Percentiles rank a stretch among this genome's conserved stretches.
phyloP scores from a whole-genome alignment of 345 rosid species.

The Bruguiera parviflora region DNA sequence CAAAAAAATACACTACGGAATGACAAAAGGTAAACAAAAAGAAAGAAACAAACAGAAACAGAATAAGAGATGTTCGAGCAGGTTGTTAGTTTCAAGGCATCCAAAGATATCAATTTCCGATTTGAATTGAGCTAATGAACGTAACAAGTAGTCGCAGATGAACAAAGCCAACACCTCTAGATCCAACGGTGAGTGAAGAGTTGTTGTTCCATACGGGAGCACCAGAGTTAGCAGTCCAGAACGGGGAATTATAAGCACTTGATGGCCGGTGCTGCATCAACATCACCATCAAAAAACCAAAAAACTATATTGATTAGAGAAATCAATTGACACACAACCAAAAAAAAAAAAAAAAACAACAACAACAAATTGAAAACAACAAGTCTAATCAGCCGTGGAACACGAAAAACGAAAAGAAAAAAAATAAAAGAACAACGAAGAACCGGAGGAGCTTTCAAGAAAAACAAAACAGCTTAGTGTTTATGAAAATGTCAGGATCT shows the following conservation, averaged over 20 bases:
- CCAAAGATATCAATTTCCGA: too few species aligned
- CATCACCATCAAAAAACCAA: too few species aligned
- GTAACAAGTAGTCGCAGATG: neutral
- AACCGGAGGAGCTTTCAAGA: neutral
- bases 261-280: constrained; percentile 58
- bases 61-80: too few species aligned
- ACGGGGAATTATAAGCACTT: constrained; percentile 57
- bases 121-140: too few species aligned
- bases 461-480: neutral
- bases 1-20: too few species aligned
- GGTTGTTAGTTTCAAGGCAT: too few species aligned
- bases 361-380: neutral
- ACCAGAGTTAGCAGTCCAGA: constrained; percentile 80
- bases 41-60: too few species aligned
- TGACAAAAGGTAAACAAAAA: too few species aligned
- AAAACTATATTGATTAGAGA: too few species aligned
- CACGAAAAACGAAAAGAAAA: neutral
- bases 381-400: neutral
- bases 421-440: neutral
- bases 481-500: too few species aligned
- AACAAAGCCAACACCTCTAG: constrained; percentile 47
- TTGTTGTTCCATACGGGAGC: constrained; percentile 79
- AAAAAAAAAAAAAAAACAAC: neutral
- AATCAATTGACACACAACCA: too few species aligned
- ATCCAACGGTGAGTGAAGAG: constrained; percentile 74